Base-by-base conservation (phyloP, 371 early-diverging fungal genomes). In the Mortierella sp. region DNA sequence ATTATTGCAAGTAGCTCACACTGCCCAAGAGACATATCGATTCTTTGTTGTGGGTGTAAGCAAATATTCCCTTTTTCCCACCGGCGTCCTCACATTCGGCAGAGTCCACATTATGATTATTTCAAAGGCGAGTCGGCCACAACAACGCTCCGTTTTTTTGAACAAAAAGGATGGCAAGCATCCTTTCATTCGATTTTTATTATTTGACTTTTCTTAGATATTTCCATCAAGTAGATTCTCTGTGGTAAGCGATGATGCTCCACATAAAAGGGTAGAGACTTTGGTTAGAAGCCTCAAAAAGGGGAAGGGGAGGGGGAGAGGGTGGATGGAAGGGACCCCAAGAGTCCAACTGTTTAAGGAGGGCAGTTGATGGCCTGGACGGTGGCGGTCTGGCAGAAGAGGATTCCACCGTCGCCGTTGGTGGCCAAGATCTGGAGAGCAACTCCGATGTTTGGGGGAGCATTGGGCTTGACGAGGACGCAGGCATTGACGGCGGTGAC, bases 321-420 rank as follows among this genome's bases (percentile, higher is more conserved):
- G 61, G 37, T 61, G 61, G 61, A 58, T 34, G 34, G 37, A 34
- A 37, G 37, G 61, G 22, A 34, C 61, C 61, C 61, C 37, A 61
- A 7, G 14, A 29, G 19, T 40, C n/a, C 52, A 14, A 13, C 29
- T 44, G 24, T 66, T 66, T 66, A 66, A 66, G 66, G 37, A n/a
- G 67, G 41, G 67, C 80, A 80, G 64, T 13, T 69, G 37, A n/a
- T 4, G 40, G 74, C 74, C 22, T 64, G 70, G 52, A 80, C 77
- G 58, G 71, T 74, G 29, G 68, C 69, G 8, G 31, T 16, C 68
- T 74, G 77, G 73, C 77, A 81, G 77, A 81, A 77, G 39, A 81
- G 47, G 65, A 64, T 3, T 48, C 74, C 19, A 63, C 67, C 70
- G 50, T 76, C 76, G 66, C 76, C 80, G 67, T 80, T 76, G 80